These are phyloP conservation scores for Fusarium kyushuense DNA, from an alignment of 2,329 filamentous ascomycete species.

Conservation along the genomic window DNA sequence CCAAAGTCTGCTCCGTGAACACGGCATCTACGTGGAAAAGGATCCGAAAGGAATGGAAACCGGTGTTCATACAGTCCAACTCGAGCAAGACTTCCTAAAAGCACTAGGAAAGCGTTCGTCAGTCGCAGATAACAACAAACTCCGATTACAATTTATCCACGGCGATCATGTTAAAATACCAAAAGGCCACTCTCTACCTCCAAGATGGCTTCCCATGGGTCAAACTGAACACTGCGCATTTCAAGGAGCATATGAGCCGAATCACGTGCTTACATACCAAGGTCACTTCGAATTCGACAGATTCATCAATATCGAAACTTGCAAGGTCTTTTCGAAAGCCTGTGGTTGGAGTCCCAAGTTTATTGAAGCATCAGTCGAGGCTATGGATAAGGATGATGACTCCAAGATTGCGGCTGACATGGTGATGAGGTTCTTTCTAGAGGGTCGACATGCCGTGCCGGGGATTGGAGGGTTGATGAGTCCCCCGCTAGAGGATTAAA, in stretches of 20 bases:
- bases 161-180: conserved; percentile 5
- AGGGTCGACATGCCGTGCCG: background rate
- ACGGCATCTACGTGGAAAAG: background rate
- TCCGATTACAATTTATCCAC: background rate
- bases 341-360: background rate
- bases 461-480: background rate
- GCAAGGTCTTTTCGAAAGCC: background rate
- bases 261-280: conserved; percentile 5
- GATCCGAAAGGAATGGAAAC: conserved; percentile 3
- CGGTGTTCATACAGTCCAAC: background rate
- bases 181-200: background rate
- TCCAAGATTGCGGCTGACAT: background rate
- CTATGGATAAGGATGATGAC: conserved; percentile 2
- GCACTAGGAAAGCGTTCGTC: background rate
- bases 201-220: conserved; percentile 1
- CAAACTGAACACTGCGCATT: conserved; percentile 6
- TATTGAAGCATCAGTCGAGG: background rate
- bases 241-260: conserved; percentile 6
- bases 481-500: background rate
- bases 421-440: conserved; percentile 8
- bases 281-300: conserved; percentile 4
- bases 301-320: conserved; percentile 3
- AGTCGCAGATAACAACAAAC: background rate
- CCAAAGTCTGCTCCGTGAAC: background rate
- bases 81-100: background rate